Conservation (phyloP, 441 rosid species). For the Pelargonium cotyledonis region DNA sequence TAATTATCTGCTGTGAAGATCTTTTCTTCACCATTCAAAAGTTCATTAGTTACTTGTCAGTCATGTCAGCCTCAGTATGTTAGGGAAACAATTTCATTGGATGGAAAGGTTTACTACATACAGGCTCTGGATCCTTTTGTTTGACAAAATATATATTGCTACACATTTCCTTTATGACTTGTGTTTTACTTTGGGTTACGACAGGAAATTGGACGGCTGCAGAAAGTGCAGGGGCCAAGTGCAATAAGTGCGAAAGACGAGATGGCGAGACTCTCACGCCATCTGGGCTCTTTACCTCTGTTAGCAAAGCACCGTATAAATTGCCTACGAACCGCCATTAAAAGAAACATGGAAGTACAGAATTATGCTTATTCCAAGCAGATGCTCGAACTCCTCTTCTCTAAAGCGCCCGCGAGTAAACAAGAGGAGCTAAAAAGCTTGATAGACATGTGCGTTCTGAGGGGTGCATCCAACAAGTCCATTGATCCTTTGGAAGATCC, state of each 20-base stretch:
- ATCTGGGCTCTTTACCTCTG: conserved; percentile 83
- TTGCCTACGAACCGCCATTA: conserved; percentile 91
- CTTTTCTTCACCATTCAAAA: too few relatives aligned
- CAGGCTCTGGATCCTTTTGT: too few relatives aligned
- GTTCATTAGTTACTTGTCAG: too few relatives aligned
- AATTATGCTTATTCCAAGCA: conserved; percentile 86
- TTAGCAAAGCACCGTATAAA: conserved; percentile 92
- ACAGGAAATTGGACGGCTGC: conserved; percentile 91
- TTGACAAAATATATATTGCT: too few relatives aligned
- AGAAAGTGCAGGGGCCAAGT: conserved; percentile 81
- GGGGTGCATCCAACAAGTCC: conserved; percentile 86
- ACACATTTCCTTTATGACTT: conserved; percentile 14
- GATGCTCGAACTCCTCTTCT: conserved; percentile 93
- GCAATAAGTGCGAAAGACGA: conserved; percentile 95
- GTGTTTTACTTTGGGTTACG: conserved; percentile 9
- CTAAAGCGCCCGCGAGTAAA: conserved; percentile 86
- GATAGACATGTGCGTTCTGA: conserved; percentile 79
- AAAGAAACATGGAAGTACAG: conserved; percentile 96
- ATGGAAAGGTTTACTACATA: too few relatives aligned
- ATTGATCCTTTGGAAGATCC: conserved; percentile 93
- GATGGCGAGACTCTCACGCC: conserved; percentile 94
- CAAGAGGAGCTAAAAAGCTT: conserved; percentile 88
- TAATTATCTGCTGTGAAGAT: too few relatives aligned
- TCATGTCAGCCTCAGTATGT: too few relatives aligned
- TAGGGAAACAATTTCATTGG: too few relatives aligned